Evolutionary conservation across 2,329 filamentous ascomycete genomes (phyloP).

Genomic region (Fusarium sulawesiense): DNA sequence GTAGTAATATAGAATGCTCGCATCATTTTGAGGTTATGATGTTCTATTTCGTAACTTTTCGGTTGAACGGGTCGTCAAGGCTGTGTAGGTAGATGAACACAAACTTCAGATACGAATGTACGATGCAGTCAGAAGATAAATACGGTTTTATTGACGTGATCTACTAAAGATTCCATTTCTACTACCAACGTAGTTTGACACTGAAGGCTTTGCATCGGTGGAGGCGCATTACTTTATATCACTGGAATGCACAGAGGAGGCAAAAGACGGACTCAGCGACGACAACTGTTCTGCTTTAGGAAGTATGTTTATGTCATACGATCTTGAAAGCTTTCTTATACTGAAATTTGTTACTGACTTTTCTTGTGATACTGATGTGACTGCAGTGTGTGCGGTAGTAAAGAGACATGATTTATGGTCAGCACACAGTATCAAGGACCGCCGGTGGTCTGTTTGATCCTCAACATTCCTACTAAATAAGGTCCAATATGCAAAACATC

Average conservation of each 20-base stretch:
- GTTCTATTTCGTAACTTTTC: neutral
- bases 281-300: neutral
- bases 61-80: neutral
- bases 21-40: neutral
- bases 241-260: slow-evolving; percentile 23
- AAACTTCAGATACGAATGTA: neutral
- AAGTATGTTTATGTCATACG: neutral
- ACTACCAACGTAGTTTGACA: neutral
- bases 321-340: neutral
- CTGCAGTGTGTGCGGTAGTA: neutral
- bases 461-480: neutral
- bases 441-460: neutral
- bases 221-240: neutral
- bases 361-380: neutral
- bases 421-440: neutral
- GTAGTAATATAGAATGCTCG: neutral
- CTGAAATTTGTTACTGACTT: neutral
- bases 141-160: neutral
- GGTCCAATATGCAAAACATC: neutral
- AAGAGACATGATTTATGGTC: neutral
- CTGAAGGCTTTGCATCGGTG: slow-evolving; percentile 9
- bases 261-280: slow-evolving; percentile 20
- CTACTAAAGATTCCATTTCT: neutral
- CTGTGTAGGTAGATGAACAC: neutral
- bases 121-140: neutral